Percentiles rank a stretch among this genome's conserved stretches.
Evolutionary conservation across 441 rosid genomes (phyloP).

Genomic region (Gossypium davidsonii): DNA sequence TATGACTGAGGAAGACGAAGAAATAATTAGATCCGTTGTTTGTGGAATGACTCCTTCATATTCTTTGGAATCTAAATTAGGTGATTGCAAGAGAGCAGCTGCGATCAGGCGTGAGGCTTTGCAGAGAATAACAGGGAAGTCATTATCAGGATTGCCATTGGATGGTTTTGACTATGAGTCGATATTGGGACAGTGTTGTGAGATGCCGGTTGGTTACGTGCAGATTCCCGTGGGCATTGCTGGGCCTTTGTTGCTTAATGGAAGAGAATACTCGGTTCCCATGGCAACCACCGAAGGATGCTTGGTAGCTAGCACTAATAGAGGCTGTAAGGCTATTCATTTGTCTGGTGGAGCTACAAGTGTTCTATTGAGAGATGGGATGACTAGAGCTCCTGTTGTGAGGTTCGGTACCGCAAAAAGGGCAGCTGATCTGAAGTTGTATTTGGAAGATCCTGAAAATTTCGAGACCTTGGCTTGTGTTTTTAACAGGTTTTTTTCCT

Average conservation of each 20-base stretch:
- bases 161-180: constrained; percentile 38
- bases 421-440: constrained; percentile 39
- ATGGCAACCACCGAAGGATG: constrained; percentile 50
- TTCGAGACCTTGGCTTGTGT: constrained; percentile 25
- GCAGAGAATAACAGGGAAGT: constrained; percentile 35
- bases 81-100: constrained; percentile 40
- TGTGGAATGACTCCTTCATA: constrained; percentile 35
- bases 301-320: constrained; percentile 41
- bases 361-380: constrained; percentile 33
- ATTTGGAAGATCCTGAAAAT: constrained; percentile 34
- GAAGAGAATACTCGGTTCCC: constrained; percentile 34
- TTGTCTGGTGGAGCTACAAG: constrained; percentile 38
- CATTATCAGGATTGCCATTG: constrained; percentile 32
- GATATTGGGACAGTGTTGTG: constrained; percentile 45
- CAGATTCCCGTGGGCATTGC: constrained; percentile 47
- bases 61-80: constrained; percentile 36
- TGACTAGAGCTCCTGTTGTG: constrained; percentile 47
- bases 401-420: constrained; percentile 33
- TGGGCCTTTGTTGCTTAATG: constrained; percentile 39
- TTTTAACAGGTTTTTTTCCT: constrained; percentile 27
- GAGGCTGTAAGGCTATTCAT: constrained; percentile 43
- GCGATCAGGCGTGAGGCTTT: constrained; percentile 39
- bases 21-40: constrained; percentile 30
- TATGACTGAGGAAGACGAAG: constrained; percentile 31
- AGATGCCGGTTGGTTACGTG: constrained; percentile 45